These are phyloP conservation scores for Lactarius sp. DNA, from an alignment of 768 basidiomycete species.

Conservation along the genomic window DNA sequence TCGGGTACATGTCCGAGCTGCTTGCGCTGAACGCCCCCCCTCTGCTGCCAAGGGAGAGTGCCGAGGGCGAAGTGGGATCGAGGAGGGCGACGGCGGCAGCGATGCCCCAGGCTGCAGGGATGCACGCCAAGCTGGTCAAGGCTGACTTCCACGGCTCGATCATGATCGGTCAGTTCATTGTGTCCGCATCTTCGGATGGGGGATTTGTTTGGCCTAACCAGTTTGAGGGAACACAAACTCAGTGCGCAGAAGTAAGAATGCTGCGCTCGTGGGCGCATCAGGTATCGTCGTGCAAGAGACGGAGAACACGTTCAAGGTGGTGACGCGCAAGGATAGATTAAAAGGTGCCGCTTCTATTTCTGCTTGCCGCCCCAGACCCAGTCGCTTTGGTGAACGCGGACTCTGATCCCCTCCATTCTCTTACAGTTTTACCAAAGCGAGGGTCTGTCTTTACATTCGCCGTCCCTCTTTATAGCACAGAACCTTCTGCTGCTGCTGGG, in stretches of 20 bases:
- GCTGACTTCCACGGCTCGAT: slow-evolving; percentile 85
- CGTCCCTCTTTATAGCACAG: slow-evolving; percentile 57
- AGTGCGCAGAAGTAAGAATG: slow-evolving; percentile 75
- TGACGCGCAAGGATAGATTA: slow-evolving; percentile 60
- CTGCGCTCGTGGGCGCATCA: slow-evolving; percentile 63
- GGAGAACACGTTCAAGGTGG: slow-evolving; percentile 83
- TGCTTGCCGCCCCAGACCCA: not conserved
- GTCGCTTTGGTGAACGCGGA: too few relatives aligned
- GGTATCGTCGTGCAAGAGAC: slow-evolving; percentile 88
- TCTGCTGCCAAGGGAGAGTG: too few relatives aligned
- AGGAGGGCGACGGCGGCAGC: slow-evolving; percentile 21
- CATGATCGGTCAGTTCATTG: slow-evolving; percentile 65
- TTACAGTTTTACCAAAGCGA: slow-evolving; percentile 69
- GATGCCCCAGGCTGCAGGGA: slow-evolving; percentile 50
- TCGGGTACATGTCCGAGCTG: too few relatives aligned
- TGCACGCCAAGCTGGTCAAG: slow-evolving; percentile 85
- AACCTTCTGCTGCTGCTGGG: slow-evolving; percentile 29
- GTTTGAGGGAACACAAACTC: too few relatives aligned
- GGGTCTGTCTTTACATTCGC: slow-evolving; percentile 67
- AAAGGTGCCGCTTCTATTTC: slow-evolving; percentile 53
- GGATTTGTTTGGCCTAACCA: too few relatives aligned
- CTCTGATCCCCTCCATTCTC: too few relatives aligned
- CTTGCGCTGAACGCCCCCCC: too few relatives aligned
- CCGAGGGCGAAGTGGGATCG: too few relatives aligned
- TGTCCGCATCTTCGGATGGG: too few relatives aligned